These are phyloP conservation scores for Digitaria exilis DNA, from an alignment of 202 grass and related monocot genomes.

Conservation along the genomic window DNA sequence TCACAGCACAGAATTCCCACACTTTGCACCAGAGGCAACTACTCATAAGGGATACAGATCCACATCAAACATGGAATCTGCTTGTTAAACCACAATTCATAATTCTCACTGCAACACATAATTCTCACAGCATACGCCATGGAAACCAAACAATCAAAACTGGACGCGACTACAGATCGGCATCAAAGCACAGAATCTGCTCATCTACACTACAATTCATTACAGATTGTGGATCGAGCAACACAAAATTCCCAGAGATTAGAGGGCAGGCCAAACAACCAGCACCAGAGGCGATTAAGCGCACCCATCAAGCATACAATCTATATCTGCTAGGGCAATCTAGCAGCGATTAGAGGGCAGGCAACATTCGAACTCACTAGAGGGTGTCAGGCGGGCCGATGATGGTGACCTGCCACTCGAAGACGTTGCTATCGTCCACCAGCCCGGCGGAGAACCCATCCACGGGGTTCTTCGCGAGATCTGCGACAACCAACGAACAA, in stretches of 20 bases:
- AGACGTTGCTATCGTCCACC: constrained; percentile 89
- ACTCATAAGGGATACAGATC: not conserved
- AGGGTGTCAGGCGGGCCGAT: constrained; percentile 96
- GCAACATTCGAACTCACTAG: constrained; percentile 67
- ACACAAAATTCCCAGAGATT: constrained; percentile 5
- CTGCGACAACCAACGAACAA: constrained; percentile 42
- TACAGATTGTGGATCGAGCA: not conserved
- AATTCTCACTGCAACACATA: not conserved
- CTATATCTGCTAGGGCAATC: not conserved
- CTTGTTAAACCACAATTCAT: not conserved
- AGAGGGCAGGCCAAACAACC: constrained; percentile 2
- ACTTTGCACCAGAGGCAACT: not conserved
- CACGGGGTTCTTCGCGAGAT: constrained; percentile 96
- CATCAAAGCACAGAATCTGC: not conserved
- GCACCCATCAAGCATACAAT: constrained; percentile 17
- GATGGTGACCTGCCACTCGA: constrained; percentile 99
- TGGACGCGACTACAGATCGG: not conserved
- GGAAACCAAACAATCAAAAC: not conserved
- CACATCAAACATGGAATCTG: not conserved
- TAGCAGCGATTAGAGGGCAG: constrained; percentile 7
- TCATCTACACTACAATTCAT: constrained; percentile 1
- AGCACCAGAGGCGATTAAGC: not conserved
- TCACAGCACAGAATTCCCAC: not conserved
- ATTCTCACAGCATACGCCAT: not conserved
- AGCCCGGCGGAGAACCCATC: constrained; percentile 97